These are phyloP conservation scores for Venturia aucupariae DNA, from an alignment of 2,329 filamentous ascomycete genomes.

Conservation along the genomic window DNA sequence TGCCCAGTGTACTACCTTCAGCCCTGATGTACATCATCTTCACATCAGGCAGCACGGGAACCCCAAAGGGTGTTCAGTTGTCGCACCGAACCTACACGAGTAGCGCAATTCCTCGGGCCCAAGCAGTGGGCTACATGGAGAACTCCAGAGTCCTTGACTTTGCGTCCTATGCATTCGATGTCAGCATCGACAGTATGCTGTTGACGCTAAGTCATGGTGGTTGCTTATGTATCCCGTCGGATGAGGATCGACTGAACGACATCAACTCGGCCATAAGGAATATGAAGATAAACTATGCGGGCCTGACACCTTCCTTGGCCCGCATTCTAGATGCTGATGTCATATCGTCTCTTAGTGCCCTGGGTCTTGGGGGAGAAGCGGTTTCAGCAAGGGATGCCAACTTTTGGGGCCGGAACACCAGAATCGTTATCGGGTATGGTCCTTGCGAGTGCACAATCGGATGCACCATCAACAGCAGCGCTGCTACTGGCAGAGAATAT, in stretches of 20 bases:
- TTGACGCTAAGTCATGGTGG: conserved; percentile 34
- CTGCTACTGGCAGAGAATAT: conserved; percentile 15
- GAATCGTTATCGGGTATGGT: conserved; percentile 36
- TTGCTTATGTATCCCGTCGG: conserved; percentile 49
- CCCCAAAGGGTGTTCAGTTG: conserved; percentile 70
- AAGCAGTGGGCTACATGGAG: conserved; percentile 25
- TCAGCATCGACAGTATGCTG: conserved; percentile 37
- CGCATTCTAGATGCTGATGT: conserved; percentile 32
- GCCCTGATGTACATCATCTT: conserved; percentile 71
- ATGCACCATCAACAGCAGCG: conserved; percentile 17
- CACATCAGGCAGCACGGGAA: conserved; percentile 74
- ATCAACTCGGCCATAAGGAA: conserved; percentile 41
- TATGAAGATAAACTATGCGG: conserved; percentile 45
- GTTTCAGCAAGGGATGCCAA: conserved; percentile 30
- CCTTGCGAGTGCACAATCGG: conserved; percentile 30
- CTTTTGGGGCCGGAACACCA: conserved; percentile 30
- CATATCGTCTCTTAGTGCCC: conserved; percentile 31
- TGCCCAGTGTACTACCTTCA: conserved; percentile 20
- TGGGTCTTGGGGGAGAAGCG: conserved; percentile 35
- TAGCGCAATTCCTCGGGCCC: conserved; percentile 41
- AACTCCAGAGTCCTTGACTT: conserved; percentile 62
- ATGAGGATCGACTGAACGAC: conserved; percentile 43
- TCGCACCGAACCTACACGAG: conserved; percentile 67
- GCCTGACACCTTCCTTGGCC: conserved; percentile 49
- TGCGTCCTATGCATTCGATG: conserved; percentile 76